Evolutionary conservation across 768 basidiomycete genomes (phyloP), one percentile per base, ranked within the genome.

Genomic region (Sutorius australiensis): DNA sequence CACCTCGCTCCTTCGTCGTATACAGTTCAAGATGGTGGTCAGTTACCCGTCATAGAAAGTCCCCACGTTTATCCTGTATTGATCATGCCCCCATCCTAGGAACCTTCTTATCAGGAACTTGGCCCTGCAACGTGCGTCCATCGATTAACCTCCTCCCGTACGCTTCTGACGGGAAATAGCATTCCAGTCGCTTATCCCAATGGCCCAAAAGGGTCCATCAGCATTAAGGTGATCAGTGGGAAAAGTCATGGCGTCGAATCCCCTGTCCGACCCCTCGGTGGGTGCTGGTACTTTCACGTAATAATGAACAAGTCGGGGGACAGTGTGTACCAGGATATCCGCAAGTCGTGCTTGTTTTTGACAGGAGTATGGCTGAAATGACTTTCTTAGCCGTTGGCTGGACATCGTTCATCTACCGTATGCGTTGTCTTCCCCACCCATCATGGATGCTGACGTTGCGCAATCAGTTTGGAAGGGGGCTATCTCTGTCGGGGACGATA

Each of bases 251-350:
- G 89, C 12, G 77, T 84, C 13, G 86, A 87, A 64, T 94, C 92
- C 2, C 93, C 93, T 27, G 94, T 98, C 21, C 76, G 87, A 44
- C 92, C 92, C 0, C 79, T 94, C 0, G 95, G 95, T 12, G 95
- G 95, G 6, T 95, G 93, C 70, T 95, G 92, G 90, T 97, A 83
- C 70, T 86, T 95, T 73, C 91, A 95, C 64, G 72, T 87, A 55
- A 82, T 74, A 53, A 84, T 95, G 67, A 71, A 77, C 27, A 78
- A 78, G 54, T 77, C 81, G 30, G 83, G 80, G 2, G 75, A 70
- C 38, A 64, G 66, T 30, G 78, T 92, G 30, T 95, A 90, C 74
- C 95, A 95, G 66, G 82, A 86, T 10, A 75, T 98, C 37, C 94
- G 90, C 84, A 58, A 64, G 86, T 71, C 13, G 19, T 34, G n/a